These are phyloP conservation scores for Globisporangium mamillatum DNA, from an alignment of 352 stramenopile genomes.

Conservation along the genomic window DNA sequence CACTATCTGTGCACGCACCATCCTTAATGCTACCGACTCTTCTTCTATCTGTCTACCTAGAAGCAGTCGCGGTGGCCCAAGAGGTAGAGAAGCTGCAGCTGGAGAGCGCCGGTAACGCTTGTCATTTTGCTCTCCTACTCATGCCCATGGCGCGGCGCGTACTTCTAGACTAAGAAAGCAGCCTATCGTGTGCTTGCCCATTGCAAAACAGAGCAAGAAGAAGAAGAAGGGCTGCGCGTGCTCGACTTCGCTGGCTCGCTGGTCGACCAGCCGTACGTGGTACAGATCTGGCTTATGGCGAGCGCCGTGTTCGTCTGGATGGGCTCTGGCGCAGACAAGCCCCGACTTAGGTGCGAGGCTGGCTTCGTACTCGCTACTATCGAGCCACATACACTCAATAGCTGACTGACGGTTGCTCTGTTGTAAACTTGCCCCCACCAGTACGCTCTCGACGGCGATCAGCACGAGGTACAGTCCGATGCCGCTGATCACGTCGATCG, in stretches of 20 bases:
- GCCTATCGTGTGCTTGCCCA: neutral
- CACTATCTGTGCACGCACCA: neutral
- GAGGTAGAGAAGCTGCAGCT: slow-evolving; percentile 11
- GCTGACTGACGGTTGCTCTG: neutral
- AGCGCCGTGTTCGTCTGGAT: slow-evolving; percentile 82
- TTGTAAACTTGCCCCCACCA: slow-evolving; percentile 9
- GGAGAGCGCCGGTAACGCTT: slow-evolving; percentile 6
- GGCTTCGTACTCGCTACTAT: neutral
- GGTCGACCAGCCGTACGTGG: slow-evolving; percentile 66
- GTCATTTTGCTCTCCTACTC: neutral
- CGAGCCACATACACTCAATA: neutral
- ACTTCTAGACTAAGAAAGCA: neutral
- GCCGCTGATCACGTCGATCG: slow-evolving; percentile 71
- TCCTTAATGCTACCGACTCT: neutral
- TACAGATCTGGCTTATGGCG: slow-evolving; percentile 68
- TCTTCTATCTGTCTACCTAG: neutral
- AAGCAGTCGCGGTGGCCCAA: neutral
- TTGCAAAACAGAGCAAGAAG: neutral
- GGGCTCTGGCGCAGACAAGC: slow-evolving; percentile 45
- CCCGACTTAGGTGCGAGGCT: slow-evolving; percentile 28
- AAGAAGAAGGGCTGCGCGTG: slow-evolving; percentile 24
- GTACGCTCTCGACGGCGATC: slow-evolving; percentile 76
- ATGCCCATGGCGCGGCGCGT: neutral
- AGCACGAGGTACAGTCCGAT: slow-evolving; percentile 77
- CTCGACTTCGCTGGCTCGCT: slow-evolving; percentile 56